Evolutionary conservation across 495 filamentous ascomycete genomes (phyloP), one percentile per base, ranked within the genome.

Genomic region (Aspergillus bertholletiae): DNA sequence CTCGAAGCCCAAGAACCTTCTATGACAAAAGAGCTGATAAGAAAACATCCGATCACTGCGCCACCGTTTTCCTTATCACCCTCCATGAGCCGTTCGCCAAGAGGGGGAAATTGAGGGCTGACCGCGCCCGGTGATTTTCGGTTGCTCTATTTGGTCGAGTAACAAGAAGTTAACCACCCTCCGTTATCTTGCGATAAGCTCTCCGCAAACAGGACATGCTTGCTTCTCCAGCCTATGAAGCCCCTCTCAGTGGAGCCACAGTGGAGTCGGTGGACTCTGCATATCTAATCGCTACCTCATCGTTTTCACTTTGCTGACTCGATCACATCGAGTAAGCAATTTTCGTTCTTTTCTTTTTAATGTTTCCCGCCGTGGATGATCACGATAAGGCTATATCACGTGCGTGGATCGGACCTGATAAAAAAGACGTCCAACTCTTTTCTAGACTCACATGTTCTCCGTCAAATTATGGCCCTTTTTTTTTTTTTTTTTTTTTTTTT

Each of bases 241-340:
- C 1, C 3, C 7, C 17, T 9, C 11, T 3, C 23, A 28, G 46
- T 23, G 46, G 46, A 49, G 46, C 21, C 18, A 30, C 26, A 26
- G 46, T 34, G 46, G 46, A 22, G 46, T 2, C 27, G 1, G 46
- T 32, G 46, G 44, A 21, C 23, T 44, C 21, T 24, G 39, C 39
- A 30, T 64, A 67, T 63, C 61, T 62, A 65, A 61, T 67, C 51
- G 53, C 49, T 47, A 59, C 35, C 24, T 59, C 47, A 37, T 49
- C n/a, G 15, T 21, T 49, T 28, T 37, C 21, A 18, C 13, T 30
- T 20, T 43, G 60, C 51, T 74, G 69, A 74, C 71, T 72, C 71
- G 69, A 74, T 74, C 59, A 27, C 57, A 74, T 74, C 71, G 68
- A 74, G 71, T 74, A 72, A 74, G 39, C 39, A 21, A 7, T 18